Evolutionary conservation across 2,329 filamentous ascomycete species (phyloP), one percentile per base, ranked within the genome.

Genomic region (Capronia coronata): DNA sequence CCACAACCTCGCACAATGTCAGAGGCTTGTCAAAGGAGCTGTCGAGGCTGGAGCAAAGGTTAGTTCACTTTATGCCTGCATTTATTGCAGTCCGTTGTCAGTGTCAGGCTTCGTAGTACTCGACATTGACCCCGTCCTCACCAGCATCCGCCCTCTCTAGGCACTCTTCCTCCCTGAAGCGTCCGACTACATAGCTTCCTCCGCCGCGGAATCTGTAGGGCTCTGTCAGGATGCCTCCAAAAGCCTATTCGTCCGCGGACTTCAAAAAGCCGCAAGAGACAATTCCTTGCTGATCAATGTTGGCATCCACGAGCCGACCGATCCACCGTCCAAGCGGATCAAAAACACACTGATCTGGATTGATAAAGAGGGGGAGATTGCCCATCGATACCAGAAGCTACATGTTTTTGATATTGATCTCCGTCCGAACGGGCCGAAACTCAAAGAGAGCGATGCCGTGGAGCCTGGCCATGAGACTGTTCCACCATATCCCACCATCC

Each of bases 131-230:
- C 40, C 29, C n/a, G 40, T 54, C 48, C 46, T 54, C 16, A 55
- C 37, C 37, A 38, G 39, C 22, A 22, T 34, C 14, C 10, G 16
- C 21, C 13, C 41, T 32, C 18, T 51, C 47, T 54, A 86, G 79
- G 80, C 86, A 14, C 78, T 96, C 43, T 96, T 97, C 71, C 83
- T 96, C 46, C 91, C 91, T 10, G 91, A 96, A 75, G 91, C 91
- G 19, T 81, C 80, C 49, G 89, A 95, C 71, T 96, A 95, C 72
- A 89, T 96, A 61, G 84, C 81, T 16, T 73, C 77, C 1, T 82
- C 80, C 0, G 74, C 83, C 2, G 67, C 78, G 9, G 82, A 90
- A 61, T 85, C 84, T 0, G 69, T 89, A 7, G 75, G 79, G 3
- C 80, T 96, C 8, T 88, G 81, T 56, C 78, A 77, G 50, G 76